Percentiles rank a stretch among this genome's conserved stretches.
Conservation (phyloP, 176 grass and related monocot species). For the Musa troglodytarum region DNA sequence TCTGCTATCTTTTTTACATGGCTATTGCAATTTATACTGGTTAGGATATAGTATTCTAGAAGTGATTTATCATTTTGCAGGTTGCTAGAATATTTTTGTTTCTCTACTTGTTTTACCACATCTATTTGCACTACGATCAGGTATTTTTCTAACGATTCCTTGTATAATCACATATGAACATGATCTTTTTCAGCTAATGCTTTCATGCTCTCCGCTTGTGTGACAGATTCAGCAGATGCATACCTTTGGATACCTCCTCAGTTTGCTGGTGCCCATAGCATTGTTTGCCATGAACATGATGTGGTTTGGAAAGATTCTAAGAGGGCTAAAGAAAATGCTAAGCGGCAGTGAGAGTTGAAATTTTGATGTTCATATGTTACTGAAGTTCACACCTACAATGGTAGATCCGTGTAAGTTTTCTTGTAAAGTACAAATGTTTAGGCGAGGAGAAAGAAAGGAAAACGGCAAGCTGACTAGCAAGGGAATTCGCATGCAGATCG, state of each 20-base stretch:
- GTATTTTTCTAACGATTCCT: slow-evolving; percentile 26
- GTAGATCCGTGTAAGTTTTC: neutral
- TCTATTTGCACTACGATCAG: slow-evolving; percentile 79
- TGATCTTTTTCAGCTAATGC: slow-evolving; percentile 14
- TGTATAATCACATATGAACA: slow-evolving; percentile 12
- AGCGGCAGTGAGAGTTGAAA: slow-evolving; percentile 61
- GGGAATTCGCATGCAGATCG: neutral
- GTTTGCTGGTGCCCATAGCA: slow-evolving; percentile 62
- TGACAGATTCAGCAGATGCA: slow-evolving; percentile 62
- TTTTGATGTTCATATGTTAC: slow-evolving; percentile 1
- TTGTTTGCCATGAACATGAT: slow-evolving; percentile 74
- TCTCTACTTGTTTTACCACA: slow-evolving; percentile 85
- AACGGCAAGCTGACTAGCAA: neutral
- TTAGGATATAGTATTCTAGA: neutral
- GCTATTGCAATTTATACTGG: neutral
- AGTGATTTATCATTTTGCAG: slow-evolving; percentile 40
- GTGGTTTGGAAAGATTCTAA: slow-evolving; percentile 97
- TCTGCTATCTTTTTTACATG: neutral
- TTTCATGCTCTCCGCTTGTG: slow-evolving; percentile 18
- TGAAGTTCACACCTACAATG: neutral
- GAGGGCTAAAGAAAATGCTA: slow-evolving; percentile 85
- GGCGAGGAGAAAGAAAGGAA: neutral
- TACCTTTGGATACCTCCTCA: slow-evolving; percentile 47
- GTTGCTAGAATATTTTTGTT: slow-evolving; percentile 84
- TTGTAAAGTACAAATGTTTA: neutral